Conservation (phyloP, 805 yeast species). For the Sungouiozyma ichnusensis region DNA sequence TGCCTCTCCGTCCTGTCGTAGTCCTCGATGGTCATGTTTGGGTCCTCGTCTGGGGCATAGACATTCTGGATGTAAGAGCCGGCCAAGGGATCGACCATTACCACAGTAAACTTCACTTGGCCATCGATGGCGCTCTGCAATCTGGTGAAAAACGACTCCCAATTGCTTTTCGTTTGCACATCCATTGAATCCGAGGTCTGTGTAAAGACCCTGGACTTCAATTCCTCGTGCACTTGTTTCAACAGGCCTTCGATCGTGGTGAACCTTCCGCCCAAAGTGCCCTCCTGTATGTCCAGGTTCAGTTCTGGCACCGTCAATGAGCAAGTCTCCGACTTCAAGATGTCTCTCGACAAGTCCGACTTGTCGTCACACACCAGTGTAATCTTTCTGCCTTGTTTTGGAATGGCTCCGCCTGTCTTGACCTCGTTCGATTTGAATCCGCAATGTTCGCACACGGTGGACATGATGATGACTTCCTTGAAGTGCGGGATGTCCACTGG, state of each 20-base stretch:
- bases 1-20: conserved; percentile 81
- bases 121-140: conserved; percentile 77
- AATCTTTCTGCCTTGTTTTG: conserved; percentile 69
- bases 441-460: conserved; percentile 83
- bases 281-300: conserved; percentile 82
- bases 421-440: conserved; percentile 97
- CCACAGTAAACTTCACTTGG: conserved; percentile 66
- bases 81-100: conserved; percentile 92
- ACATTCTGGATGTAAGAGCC: conserved; percentile 93
- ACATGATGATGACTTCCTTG: conserved; percentile 94
- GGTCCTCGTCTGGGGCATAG: conserved; percentile 98
- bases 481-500: conserved; percentile 94
- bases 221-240: conserved; percentile 80
- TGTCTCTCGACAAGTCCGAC: conserved; percentile 87
- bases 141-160: conserved; percentile 69
- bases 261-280: conserved; percentile 96
- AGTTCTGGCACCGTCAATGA: conserved; percentile 79
- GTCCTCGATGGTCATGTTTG: conserved; percentile 87
- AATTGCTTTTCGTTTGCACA: conserved; percentile 58
- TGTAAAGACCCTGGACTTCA: conserved; percentile 72
- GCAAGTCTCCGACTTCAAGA: conserved; percentile 90
- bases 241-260: conserved; percentile 93
- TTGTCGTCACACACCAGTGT: conserved; percentile 65
- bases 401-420: conserved; percentile 95
- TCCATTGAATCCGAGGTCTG: conserved; percentile 91